A percentile compares a stretch with the other conserved stretches of the same genome.
Evolutionary conservation across 192 early-diverging fungal species (phyloP).

Genomic region (Dimargaris cristalligena): DNA sequence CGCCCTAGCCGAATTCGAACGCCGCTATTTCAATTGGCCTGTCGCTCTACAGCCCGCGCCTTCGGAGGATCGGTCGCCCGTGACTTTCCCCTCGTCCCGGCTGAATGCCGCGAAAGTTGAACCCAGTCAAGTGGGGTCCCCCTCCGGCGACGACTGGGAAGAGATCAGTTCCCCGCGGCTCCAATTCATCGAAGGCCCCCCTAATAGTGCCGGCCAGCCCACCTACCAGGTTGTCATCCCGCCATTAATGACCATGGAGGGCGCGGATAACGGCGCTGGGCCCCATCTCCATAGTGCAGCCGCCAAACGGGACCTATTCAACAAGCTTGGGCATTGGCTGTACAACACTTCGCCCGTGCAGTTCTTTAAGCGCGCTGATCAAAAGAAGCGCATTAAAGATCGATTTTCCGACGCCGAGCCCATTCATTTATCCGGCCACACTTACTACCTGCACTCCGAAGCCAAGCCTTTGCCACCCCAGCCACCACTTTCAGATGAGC

Average conservation of each 20-base stretch:
- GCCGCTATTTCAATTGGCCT: too few relatives aligned
- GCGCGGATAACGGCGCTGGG: background rate
- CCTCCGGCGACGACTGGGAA: background rate
- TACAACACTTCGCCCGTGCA: conserved; percentile 32
- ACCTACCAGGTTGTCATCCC: conserved; percentile 1
- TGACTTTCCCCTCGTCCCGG: too few relatives aligned
- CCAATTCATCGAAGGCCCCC: background rate
- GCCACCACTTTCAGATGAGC: too few relatives aligned
- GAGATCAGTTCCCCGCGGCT: background rate
- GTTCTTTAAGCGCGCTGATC: conserved; percentile 31
- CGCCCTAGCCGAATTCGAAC: too few relatives aligned
- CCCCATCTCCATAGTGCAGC: background rate
- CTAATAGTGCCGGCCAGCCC: background rate
- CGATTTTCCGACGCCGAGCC: conserved; percentile 26
- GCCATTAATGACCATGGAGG: background rate
- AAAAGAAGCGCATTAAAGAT: conserved; percentile 25
- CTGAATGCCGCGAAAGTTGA: too few relatives aligned
- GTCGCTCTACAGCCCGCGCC: too few relatives aligned
- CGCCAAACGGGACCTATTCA: conserved; percentile 19
- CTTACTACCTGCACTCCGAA: conserved; percentile 26
- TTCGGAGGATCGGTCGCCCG: too few relatives aligned
- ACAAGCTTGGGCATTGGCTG: conserved; percentile 30
- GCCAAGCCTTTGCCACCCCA: conserved; percentile 4
- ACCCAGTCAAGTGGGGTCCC: too few relatives aligned
- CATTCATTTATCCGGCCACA: conserved; percentile 28